Conservation (phyloP, 495 filamentous ascomycete species). For the Poronia punctata region DNA sequence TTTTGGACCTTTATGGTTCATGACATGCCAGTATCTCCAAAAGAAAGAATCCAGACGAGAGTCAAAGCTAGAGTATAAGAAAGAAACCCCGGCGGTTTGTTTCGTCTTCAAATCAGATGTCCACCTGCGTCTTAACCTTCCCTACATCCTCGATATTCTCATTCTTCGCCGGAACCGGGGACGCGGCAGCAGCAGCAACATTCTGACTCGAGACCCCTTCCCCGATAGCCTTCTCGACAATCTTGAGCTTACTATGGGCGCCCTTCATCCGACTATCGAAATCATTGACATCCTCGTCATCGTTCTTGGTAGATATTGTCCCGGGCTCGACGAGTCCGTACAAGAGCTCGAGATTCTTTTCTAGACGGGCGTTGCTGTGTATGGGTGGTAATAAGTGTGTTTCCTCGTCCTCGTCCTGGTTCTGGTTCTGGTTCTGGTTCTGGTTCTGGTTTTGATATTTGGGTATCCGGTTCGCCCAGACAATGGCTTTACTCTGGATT, state of each 20-base stretch:
- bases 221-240: conserved; percentile 67
- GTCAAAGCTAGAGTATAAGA: no score
- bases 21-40: no score
- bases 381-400: conserved; percentile 36
- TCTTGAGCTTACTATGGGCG: conserved; percentile 69
- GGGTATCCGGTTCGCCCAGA: conserved; percentile 60
- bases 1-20: no score
- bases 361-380: conserved; percentile 54
- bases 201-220: conserved; percentile 31
- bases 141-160: conserved; percentile 27
- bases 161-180: conserved; percentile 13
- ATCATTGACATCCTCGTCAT: conserved; percentile 75
- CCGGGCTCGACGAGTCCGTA: conserved; percentile 71
- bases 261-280: conserved; percentile 78
- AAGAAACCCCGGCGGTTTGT: no score
- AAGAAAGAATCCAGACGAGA: no score
- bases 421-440: background rate
- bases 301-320: conserved; percentile 70
- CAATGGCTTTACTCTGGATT: conserved; percentile 70
- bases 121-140: conserved; percentile 7
- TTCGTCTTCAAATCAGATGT: conserved; percentile 1
- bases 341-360: conserved; percentile 64
- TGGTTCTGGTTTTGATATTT: conserved; percentile 12
- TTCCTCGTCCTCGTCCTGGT: conserved; percentile 13
- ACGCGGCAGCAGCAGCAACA: background rate